A percentile compares a stretch with the other conserved stretches of the same genome.
Conservation (phyloP, 2,329 filamentous ascomycete species). For the Colletotrichum salicis region DNA sequence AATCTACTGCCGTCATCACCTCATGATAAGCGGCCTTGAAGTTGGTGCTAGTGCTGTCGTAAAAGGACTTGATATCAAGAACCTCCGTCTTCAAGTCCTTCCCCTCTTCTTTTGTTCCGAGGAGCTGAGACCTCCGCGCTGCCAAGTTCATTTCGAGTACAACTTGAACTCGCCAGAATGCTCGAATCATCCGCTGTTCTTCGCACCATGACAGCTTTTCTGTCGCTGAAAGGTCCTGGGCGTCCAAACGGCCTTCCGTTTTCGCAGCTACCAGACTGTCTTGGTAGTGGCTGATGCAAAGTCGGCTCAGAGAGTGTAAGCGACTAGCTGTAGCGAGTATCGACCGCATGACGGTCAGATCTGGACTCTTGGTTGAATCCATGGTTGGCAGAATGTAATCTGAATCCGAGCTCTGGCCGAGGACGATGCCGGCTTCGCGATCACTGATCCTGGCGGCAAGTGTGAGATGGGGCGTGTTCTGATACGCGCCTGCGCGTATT, state of each 20-base stretch:
- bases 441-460: conserved; percentile 14
- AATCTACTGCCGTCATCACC: conserved; percentile 25
- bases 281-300: conserved; percentile 3
- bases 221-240: too few species aligned
- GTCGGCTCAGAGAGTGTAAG: conserved; percentile 8
- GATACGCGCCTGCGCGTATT: conserved; percentile 15
- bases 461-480: not conserved
- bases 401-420: conserved; percentile 12
- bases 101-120: not conserved
- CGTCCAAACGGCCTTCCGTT: not conserved
- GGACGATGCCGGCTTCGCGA: conserved; percentile 24
- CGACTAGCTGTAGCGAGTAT: not conserved
- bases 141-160: conserved; percentile 12
- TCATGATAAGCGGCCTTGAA: conserved; percentile 25
- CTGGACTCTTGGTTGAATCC: not conserved
- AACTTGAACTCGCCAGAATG: conserved; percentile 28
- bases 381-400: conserved; percentile 5
- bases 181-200: conserved; percentile 20
- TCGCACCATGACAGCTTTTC: conserved; percentile 13
- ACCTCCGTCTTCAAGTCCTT: not conserved
- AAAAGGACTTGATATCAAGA: not conserved
- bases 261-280: not conserved
- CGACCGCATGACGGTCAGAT: not conserved
- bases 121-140: not conserved
- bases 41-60: conserved; percentile 26